Percentiles rank a stretch among this genome's conserved stretches.
phyloP scores from a whole-genome alignment of 2,329 filamentous ascomycete species.

The Diaporthe eres region DNA sequence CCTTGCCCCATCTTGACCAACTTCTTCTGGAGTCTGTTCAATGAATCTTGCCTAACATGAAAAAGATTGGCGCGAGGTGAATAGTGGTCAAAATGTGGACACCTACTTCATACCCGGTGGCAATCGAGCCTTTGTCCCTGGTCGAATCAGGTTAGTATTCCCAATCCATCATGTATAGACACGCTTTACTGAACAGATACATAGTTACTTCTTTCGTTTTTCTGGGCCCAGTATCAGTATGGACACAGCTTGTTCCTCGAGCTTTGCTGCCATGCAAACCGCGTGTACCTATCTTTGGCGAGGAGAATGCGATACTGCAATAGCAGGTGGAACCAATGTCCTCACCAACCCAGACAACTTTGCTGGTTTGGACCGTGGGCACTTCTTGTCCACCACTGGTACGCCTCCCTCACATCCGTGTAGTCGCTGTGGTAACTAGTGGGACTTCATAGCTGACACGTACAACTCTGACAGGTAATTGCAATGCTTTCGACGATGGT shows the following conservation, averaged over 20 bases:
- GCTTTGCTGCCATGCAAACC: constrained; percentile 56
- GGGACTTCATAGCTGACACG: constrained; percentile 44
- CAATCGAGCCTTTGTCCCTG: constrained; percentile 48
- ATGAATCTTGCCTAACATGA: constrained; percentile 21
- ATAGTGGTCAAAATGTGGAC: constrained; percentile 58
- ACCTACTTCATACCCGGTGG: constrained; percentile 48
- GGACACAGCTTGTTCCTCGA: constrained; percentile 56
- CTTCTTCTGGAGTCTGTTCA: constrained; percentile 44
- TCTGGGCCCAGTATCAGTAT: constrained; percentile 52
- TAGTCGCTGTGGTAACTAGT: no score
- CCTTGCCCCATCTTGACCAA: not conserved
- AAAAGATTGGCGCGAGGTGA: constrained; percentile 66
- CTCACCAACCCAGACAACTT: constrained; percentile 76
- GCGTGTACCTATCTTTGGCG: constrained; percentile 68
- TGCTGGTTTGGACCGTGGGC: constrained; percentile 72
- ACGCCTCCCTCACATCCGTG: not conserved
- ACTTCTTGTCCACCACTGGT: constrained; percentile 66
- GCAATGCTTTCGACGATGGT: constrained; percentile 51
- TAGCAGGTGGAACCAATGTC: constrained; percentile 73
- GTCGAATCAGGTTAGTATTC: constrained; percentile 48
- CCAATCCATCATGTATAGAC: not conserved
- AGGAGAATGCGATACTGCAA: constrained; percentile 74
- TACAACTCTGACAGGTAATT: constrained; percentile 46
- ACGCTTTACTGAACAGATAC: not conserved
- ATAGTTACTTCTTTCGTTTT: constrained; percentile 52